Conservation (phyloP, 345 rosid genomes). For the Syzygium aqueum region DNA sequence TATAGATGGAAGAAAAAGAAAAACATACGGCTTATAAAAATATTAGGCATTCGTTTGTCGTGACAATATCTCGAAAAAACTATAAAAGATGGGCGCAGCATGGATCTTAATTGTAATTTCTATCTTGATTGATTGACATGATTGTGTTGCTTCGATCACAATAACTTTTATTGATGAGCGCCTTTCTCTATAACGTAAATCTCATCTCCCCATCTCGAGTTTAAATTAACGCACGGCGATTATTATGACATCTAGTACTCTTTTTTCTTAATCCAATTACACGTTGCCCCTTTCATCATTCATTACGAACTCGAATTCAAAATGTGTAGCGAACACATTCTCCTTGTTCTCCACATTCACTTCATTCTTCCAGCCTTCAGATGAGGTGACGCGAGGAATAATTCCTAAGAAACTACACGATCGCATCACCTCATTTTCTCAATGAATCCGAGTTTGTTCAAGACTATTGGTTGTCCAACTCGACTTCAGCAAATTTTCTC, state of each 20-base stretch:
- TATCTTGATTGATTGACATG: neutral
- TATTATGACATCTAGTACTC: neutral
- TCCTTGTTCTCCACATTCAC: neutral
- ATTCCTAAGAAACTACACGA: neutral
- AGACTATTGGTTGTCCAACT: too few species aligned
- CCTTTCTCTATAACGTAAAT: neutral
- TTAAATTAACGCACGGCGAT: too few species aligned
- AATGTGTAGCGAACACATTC: neutral
- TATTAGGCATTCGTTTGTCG: neutral
- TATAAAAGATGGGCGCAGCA: too few species aligned
- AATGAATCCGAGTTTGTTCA: too few species aligned
- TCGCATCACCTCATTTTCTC: too few species aligned
- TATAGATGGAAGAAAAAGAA: neutral
- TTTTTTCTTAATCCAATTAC: neutral
- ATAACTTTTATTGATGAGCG: neutral
- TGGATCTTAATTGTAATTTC: accelerated
- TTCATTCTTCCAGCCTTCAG: neutral
- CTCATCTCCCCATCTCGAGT: neutral
- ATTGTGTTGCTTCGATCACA: accelerated
- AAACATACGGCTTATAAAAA: neutral
- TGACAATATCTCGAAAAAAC: neutral
- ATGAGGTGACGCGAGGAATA: neutral
- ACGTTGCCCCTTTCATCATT: neutral
- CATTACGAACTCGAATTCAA: neutral
- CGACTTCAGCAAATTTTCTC: neutral